Percentiles rank a stretch among this genome's conserved stretches.
phyloP scores from a whole-genome alignment of 495 filamentous ascomycete genomes.

The Lasiosphaeria miniovina region DNA sequence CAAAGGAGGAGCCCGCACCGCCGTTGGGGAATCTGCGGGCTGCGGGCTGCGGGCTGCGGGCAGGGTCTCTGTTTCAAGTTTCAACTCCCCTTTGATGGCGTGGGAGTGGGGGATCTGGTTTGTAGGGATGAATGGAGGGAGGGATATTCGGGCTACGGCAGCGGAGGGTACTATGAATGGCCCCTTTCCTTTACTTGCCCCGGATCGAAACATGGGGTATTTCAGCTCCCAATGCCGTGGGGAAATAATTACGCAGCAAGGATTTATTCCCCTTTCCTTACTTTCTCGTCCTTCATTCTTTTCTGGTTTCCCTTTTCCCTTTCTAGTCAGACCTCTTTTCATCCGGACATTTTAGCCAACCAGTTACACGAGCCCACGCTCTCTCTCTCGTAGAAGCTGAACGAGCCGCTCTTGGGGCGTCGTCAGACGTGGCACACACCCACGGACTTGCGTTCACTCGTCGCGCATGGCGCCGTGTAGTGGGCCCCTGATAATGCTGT shows the following conservation, averaged over 20 bases:
- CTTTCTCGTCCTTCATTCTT: not conserved
- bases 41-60: not conserved
- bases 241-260: not conserved
- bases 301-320: not conserved
- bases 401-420: not conserved
- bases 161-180: too few species aligned
- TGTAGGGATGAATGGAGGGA: not conserved
- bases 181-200: too few species aligned
- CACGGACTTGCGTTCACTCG: not conserved
- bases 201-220: too few species aligned
- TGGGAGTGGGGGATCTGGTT: not conserved
- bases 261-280: not conserved
- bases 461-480: not conserved
- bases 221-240: too few species aligned
- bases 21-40: not conserved
- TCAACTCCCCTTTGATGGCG: not conserved
- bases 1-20: not conserved
- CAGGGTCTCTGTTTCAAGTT: not conserved
- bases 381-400: not conserved
- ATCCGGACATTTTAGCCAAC: not conserved
- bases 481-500: not conserved
- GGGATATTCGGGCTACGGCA: too few species aligned
- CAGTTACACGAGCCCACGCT: not conserved
- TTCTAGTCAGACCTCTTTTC: not conserved
- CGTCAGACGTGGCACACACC: not conserved